phyloP scores from a whole-genome alignment of 2,329 filamentous ascomycete genomes.

The Trichoderma sp. region DNA sequence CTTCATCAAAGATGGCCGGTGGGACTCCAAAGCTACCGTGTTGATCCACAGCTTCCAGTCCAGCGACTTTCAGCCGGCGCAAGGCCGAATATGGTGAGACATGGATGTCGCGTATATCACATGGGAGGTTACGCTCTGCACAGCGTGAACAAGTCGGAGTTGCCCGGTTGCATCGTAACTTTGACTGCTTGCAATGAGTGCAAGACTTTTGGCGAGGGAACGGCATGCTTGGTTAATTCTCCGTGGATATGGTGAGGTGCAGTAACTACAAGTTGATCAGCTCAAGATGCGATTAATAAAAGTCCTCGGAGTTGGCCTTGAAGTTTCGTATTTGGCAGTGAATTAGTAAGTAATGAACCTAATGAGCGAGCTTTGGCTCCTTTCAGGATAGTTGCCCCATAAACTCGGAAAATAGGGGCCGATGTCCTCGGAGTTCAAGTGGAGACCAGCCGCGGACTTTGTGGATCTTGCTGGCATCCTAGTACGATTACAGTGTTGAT shows the following conservation, averaged over 20 bases:
- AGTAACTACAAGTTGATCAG: not conserved
- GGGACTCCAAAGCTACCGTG: not conserved
- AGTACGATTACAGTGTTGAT: not conserved
- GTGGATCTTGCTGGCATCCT: not conserved
- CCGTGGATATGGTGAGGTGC: not conserved
- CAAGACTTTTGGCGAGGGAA: conserved; percentile 16
- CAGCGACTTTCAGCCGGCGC: not conserved
- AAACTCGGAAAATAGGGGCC: not conserved
- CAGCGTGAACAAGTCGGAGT: conserved; percentile 8
- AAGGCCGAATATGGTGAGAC: not conserved
- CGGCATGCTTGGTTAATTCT: not conserved
- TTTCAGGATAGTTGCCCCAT: not conserved
- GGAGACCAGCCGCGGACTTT: conserved; percentile 10
- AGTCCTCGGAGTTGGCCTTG: conserved; percentile 2
- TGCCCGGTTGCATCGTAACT: conserved; percentile 6
- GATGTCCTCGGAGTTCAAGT: conserved; percentile 14
- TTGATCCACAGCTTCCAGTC: not conserved
- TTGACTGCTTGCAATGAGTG: conserved; percentile 9
- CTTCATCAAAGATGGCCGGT: not conserved
- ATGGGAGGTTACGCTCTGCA: conserved; percentile 7
- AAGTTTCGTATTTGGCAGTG: not conserved
- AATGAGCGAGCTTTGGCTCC: not conserved
- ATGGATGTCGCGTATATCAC: conserved; percentile 1
- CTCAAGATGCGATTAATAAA: not conserved
- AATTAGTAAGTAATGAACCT: not conserved